Evolutionary conservation across 1,284 basidiomycete species (phyloP).

Genomic region (Ganoderma lucidum): DNA sequence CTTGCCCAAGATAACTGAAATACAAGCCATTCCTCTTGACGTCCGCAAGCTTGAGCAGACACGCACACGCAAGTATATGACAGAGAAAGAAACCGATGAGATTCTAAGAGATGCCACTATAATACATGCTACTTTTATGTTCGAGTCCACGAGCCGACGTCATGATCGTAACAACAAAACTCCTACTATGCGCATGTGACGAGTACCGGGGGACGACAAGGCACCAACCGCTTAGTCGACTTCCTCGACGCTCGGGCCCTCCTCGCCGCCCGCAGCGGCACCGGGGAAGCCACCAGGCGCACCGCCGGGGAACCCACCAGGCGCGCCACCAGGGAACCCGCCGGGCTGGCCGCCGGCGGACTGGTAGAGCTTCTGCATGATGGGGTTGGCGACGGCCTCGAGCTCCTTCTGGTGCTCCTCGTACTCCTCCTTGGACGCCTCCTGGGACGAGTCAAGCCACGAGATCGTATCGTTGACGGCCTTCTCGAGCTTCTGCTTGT

Average conservation of each 20-base stretch:
- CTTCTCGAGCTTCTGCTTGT: slow-evolving; percentile 88
- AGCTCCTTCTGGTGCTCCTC: slow-evolving; percentile 96
- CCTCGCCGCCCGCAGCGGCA: slow-evolving; percentile 54
- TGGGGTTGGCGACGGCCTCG: slow-evolving; percentile 88
- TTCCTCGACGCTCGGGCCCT: slow-evolving; percentile 90
- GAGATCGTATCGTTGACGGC: slow-evolving; percentile 88
- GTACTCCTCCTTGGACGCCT: slow-evolving; percentile 97
- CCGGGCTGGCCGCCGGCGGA: slow-evolving; percentile 72
- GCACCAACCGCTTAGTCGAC: slow-evolving; percentile 64
- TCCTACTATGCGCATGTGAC: slow-evolving; percentile 7
- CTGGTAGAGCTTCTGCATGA: slow-evolving; percentile 94
- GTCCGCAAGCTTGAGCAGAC: too few species aligned
- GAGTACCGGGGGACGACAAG: background rate
- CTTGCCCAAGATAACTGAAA: too few species aligned
- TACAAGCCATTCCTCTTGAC: too few species aligned
- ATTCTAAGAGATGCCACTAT: slow-evolving; percentile 32
- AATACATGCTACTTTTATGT: slow-evolving; percentile 34
- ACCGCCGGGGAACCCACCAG: slow-evolving; percentile 54
- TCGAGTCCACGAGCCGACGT: slow-evolving; percentile 29
- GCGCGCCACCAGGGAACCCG: slow-evolving; percentile 52
- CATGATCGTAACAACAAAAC: slow-evolving; percentile 24
- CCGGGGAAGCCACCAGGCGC: slow-evolving; percentile 42
- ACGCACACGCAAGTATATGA: slow-evolving; percentile 1
- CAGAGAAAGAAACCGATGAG: slow-evolving; percentile 21
- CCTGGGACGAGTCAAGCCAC: slow-evolving; percentile 91